A percentile compares a stretch with the other conserved stretches of the same genome.
Conservation (phyloP, 441 rosid species). For the Iberis amara region DNA sequence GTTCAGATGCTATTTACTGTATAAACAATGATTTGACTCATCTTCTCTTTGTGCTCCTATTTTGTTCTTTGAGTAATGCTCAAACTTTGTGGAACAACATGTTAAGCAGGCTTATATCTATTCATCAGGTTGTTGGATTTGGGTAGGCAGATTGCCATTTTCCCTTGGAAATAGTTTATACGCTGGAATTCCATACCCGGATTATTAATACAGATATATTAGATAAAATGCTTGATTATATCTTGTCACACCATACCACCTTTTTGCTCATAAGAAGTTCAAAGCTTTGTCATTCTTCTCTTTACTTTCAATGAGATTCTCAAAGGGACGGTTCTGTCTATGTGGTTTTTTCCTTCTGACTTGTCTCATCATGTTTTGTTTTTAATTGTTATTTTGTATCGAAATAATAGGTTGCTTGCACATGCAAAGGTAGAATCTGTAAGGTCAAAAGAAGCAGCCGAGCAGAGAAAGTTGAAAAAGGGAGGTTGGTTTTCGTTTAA, state of each 20-base stretch:
- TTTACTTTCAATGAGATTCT: conserved; percentile 21
- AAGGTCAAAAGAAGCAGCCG: conserved; percentile 89
- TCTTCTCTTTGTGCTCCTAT: neutral
- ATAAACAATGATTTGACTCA: neutral
- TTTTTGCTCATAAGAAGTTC: conserved; percentile 13
- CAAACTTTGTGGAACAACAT: neutral
- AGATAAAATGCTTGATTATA: conserved; percentile 9
- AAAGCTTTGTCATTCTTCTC: conserved; percentile 12
- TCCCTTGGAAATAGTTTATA: neutral
- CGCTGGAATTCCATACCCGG: neutral
- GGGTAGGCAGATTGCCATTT: neutral
- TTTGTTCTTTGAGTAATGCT: neutral
- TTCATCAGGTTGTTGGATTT: neutral
- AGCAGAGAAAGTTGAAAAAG: conserved; percentile 64
- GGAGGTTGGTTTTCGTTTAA: conserved; percentile 80
- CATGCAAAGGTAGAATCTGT: conserved; percentile 97
- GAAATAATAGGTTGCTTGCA: conserved; percentile 77
- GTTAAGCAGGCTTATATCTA: no score
- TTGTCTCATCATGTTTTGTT: conserved; percentile 17
- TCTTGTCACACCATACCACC: neutral
- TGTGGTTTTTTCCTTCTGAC: conserved; percentile 4
- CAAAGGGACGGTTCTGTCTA: conserved; percentile 8
- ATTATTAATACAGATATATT: neutral
- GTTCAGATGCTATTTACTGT: neutral
- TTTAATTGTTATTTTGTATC: conserved; percentile 25